These are phyloP conservation scores for Pyrenochaeta sp. DNA, from an alignment of 2,329 filamentous ascomycete genomes.

Conservation along the genomic window DNA sequence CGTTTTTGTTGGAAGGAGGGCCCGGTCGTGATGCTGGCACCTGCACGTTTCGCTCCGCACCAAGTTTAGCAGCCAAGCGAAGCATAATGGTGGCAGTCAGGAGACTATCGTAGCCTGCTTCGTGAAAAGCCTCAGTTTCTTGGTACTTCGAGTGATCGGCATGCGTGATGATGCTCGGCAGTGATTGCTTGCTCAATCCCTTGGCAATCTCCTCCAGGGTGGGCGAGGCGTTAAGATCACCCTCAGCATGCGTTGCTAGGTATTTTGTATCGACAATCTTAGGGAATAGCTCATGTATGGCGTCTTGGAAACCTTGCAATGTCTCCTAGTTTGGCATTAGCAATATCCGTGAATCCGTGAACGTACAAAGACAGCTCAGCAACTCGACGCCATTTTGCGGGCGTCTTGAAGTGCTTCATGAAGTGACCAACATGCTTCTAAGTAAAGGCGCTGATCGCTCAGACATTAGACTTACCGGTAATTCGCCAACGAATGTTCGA, in stretches of 20 bases:
- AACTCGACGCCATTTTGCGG: background rate
- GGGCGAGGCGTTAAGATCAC: constrained; percentile 59
- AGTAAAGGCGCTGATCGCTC: background rate
- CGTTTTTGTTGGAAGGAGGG: background rate
- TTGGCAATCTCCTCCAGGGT: constrained; percentile 60
- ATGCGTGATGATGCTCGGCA: constrained; percentile 53
- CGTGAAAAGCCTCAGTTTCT: constrained; percentile 57
- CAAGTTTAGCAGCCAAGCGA: constrained; percentile 62
- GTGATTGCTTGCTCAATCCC: constrained; percentile 50
- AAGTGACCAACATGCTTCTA: background rate
- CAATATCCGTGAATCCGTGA: background rate
- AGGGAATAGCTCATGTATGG: constrained; percentile 64
- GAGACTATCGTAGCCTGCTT: constrained; percentile 71
- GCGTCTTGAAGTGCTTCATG: background rate
- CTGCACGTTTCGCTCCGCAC: constrained; percentile 39
- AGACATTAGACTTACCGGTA: constrained; percentile 54
- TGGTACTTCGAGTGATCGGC: constrained; percentile 52
- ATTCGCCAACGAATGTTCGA: constrained; percentile 65
- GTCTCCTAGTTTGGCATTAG: constrained; percentile 38
- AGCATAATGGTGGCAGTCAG: constrained; percentile 68
- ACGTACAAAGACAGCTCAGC: background rate
- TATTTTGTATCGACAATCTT: constrained; percentile 70
- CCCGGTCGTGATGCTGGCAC: constrained; percentile 1
- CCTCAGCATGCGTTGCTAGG: constrained; percentile 65
- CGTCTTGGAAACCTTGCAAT: constrained; percentile 61